phyloP scores from a whole-genome alignment of 192 early-diverging fungal species.

The Jimgerdemannia flammicorona region DNA sequence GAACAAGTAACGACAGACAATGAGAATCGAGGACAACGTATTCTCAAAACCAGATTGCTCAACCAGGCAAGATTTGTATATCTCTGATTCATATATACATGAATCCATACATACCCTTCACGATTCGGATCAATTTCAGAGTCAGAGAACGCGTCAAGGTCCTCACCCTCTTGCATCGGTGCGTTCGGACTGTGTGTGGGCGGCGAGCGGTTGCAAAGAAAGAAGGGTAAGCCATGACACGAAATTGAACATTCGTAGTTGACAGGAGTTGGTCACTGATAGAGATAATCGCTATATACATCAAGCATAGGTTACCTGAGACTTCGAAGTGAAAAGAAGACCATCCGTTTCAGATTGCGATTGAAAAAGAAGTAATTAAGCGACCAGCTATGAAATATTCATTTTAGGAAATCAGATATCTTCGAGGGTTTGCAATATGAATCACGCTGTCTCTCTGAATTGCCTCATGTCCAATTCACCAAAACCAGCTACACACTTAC shows the following conservation, averaged over 20 bases:
- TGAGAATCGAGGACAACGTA: too few relatives aligned
- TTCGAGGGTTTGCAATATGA: too few relatives aligned
- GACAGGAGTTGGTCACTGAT: too few relatives aligned
- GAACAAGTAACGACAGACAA: slow-evolving; percentile 6
- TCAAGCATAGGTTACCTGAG: slow-evolving; percentile 63
- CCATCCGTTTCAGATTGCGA: slow-evolving; percentile 82
- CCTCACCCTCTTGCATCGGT: slow-evolving; percentile 52
- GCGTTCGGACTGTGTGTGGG: slow-evolving; percentile 41
- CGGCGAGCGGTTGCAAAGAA: neutral
- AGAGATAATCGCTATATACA: too few relatives aligned
- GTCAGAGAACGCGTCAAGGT: slow-evolving; percentile 29
- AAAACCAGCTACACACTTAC: slow-evolving; percentile 10
- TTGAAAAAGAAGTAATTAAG: slow-evolving; percentile 99
- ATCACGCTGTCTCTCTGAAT: too few relatives aligned
- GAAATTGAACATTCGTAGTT: too few relatives aligned
- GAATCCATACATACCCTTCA: slow-evolving; percentile 10
- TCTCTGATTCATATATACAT: slow-evolving; percentile 13
- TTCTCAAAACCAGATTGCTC: slow-evolving; percentile 7
- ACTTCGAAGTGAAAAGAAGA: slow-evolving; percentile 89
- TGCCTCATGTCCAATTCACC: too few relatives aligned
- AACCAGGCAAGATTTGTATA: slow-evolving; percentile 11
- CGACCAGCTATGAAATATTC: slow-evolving; percentile 66
- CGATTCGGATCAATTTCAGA: slow-evolving; percentile 32
- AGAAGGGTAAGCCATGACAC: neutral
- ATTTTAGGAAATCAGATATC: neutral